Evolutionary conservation across 2,329 filamentous ascomycete genomes (phyloP), one percentile per base, ranked within the genome.

Genomic region (Bipolaris gigantea): DNA sequence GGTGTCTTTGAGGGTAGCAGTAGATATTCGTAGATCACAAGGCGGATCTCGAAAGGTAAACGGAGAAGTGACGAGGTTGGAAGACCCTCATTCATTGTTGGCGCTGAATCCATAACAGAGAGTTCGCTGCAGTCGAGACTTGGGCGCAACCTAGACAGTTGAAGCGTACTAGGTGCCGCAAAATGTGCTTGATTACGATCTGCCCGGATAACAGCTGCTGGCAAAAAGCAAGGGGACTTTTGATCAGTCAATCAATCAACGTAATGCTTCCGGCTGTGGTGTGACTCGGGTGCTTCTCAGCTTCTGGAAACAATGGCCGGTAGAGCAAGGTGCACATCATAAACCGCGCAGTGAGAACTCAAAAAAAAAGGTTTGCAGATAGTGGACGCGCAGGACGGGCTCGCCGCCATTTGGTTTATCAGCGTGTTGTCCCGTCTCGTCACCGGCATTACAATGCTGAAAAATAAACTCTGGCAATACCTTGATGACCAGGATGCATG

Each of bases 1-100:
- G 70, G 72, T 9, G 49, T 71, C 53, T 49, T 61, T 6, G 74
- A 74, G 8, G 78, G 76, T 9, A 76, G 62, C 18, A 80, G 70
- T 4, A 80, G 71, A 50, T 70, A 55, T 60, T 73, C 70, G 60
- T 80, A 81, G 50, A 81, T 79, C 50, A 77, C 74, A 5, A 81
- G 70, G 5, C 78, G 70, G 39, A 81, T 73, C 59, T 81, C 79
- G 4, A 75, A 64, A 2, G 78, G 78, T 5, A 80, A 66, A 7
- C 73, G 73, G n/a, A 79, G 66, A 33, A 80, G 73, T 2, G 69
- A 71, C 39, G 73, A 73, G 13, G 60, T 50, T 42, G 58, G 49
- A 30, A 60, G 21, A 15, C 30, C 47, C 16, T 51, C 47, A 38
- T 36, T 35, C 10, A 43, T 13, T 27, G 25, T n/a, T 5, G 34